Percentiles rank a stretch among this genome's conserved stretches.
Conservation (phyloP, 768 basidiomycete genomes). For the Rhizopogon sp. region DNA sequence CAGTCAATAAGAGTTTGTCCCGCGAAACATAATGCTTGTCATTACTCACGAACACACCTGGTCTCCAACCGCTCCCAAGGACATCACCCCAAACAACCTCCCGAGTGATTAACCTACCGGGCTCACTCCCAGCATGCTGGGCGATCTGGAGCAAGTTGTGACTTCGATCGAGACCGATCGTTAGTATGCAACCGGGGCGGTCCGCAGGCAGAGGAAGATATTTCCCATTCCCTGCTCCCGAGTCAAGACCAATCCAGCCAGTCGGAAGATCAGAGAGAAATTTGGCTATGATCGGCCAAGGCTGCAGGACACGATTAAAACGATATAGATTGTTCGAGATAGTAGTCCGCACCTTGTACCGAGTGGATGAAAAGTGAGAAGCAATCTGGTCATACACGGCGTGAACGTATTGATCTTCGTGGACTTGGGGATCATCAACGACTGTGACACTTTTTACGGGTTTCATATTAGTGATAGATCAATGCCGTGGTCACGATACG, state of each 20-base stretch:
- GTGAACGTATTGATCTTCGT: conserved; percentile 78
- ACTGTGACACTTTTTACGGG: conserved; percentile 34
- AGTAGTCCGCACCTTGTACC: conserved; percentile 66
- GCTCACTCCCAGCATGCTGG: conserved; percentile 46
- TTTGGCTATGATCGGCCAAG: conserved; percentile 81
- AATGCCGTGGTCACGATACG: conserved; percentile 2
- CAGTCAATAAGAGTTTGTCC: neutral
- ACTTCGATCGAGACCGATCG: conserved; percentile 84
- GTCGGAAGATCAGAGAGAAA: conserved; percentile 70
- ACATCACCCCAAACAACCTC: conserved; percentile 84
- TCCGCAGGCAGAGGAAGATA: conserved; percentile 78
- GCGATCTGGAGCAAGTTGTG: conserved; percentile 75
- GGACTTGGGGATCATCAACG: conserved; percentile 46
- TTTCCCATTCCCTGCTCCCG: conserved; percentile 97
- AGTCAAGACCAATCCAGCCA: conserved; percentile 87
- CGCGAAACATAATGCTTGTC: neutral
- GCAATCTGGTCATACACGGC: conserved; percentile 83
- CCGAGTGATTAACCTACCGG: conserved; percentile 27
- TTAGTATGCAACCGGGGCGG: conserved; percentile 56
- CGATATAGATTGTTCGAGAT: neutral
- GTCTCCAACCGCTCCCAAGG: conserved; percentile 67
- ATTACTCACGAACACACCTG: conserved; percentile 70
- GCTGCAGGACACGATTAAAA: conserved; percentile 37
- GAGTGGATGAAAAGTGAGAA: conserved; percentile 79
- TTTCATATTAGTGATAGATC: neutral